Evolutionary conservation across 352 stramenopile species (phyloP).

Genomic region (Phytophthora lateralis): DNA sequence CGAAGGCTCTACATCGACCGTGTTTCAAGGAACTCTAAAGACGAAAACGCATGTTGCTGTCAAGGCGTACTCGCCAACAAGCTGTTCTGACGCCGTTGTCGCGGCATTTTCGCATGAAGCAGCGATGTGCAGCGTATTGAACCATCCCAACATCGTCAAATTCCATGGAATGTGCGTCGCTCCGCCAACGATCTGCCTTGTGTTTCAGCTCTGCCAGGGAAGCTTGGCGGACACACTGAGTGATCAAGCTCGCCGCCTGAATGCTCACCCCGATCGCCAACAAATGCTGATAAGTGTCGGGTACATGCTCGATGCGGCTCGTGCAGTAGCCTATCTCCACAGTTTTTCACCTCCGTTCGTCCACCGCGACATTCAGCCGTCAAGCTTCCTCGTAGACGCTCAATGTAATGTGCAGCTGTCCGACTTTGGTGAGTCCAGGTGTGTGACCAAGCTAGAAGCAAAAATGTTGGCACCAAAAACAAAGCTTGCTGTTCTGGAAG

Average conservation of each 20-base stretch:
- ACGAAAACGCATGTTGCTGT: slow-evolving; percentile 43
- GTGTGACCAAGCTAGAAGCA: slow-evolving; percentile 16
- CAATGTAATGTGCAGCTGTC: slow-evolving; percentile 43
- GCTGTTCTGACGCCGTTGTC: slow-evolving; percentile 38
- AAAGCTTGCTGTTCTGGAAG: slow-evolving; percentile 20
- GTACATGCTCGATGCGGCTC: slow-evolving; percentile 53
- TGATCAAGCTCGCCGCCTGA: slow-evolving; percentile 23
- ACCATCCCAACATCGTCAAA: slow-evolving; percentile 49
- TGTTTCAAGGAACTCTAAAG: slow-evolving; percentile 46
- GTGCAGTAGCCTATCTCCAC: slow-evolving; percentile 56
- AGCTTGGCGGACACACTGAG: slow-evolving; percentile 32
- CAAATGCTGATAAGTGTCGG: slow-evolving; percentile 45
- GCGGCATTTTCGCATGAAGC: slow-evolving; percentile 50
- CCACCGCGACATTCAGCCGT: slow-evolving; percentile 53
- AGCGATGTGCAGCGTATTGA: slow-evolving; percentile 37
- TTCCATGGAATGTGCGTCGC: slow-evolving; percentile 51
- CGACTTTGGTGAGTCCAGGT: slow-evolving; percentile 45
- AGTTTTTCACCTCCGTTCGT: slow-evolving; percentile 52
- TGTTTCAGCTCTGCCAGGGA: slow-evolving; percentile 45
- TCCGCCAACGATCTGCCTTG: slow-evolving; percentile 49
- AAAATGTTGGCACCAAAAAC: background rate
- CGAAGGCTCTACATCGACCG: slow-evolving; percentile 29
- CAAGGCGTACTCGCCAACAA: slow-evolving; percentile 48
- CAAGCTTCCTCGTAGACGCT: slow-evolving; percentile 50
- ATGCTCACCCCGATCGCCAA: slow-evolving; percentile 21